These are phyloP conservation scores for Boletus bicolor DNA, from an alignment of 768 basidiomycete genomes.

Conservation along the genomic window DNA sequence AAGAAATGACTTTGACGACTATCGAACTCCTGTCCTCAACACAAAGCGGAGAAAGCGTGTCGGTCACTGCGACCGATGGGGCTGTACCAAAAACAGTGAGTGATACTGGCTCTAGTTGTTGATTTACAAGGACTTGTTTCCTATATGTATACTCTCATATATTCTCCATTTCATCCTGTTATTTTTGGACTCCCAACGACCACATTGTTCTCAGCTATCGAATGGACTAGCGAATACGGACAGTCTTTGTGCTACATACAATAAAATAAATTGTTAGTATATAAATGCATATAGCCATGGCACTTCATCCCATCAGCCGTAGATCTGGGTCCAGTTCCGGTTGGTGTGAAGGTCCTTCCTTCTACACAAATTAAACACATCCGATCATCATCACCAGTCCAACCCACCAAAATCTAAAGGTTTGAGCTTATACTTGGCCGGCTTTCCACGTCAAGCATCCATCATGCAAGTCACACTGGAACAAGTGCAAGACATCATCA, in stretches of 20 bases:
- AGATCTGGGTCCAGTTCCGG: neutral
- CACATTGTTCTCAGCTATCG: neutral
- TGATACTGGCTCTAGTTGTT: neutral
- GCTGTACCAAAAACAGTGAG: neutral
- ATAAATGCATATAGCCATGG: neutral
- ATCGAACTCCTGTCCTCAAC: slow-evolving; percentile 5
- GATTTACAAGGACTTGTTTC: neutral
- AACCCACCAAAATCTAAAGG: neutral
- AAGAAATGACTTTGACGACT: slow-evolving; percentile 11
- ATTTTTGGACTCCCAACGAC: neutral
- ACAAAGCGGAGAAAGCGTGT: neutral
- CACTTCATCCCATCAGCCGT: neutral
- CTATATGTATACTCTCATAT: too few species aligned
- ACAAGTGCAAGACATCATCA: slow-evolving; percentile 32
- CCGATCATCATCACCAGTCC: neutral
- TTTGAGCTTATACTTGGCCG: neutral
- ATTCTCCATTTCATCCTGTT: neutral
- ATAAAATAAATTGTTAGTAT: neutral
- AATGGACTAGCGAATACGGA: neutral
- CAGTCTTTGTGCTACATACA: neutral
- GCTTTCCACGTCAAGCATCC: neutral
- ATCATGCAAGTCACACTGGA: slow-evolving; percentile 23
- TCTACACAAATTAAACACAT: neutral
- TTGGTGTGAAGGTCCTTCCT: too few species aligned
- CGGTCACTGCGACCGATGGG: too few species aligned